Conservation (phyloP, 1,284 basidiomycete species). For the Blastosporella zonata region DNA sequence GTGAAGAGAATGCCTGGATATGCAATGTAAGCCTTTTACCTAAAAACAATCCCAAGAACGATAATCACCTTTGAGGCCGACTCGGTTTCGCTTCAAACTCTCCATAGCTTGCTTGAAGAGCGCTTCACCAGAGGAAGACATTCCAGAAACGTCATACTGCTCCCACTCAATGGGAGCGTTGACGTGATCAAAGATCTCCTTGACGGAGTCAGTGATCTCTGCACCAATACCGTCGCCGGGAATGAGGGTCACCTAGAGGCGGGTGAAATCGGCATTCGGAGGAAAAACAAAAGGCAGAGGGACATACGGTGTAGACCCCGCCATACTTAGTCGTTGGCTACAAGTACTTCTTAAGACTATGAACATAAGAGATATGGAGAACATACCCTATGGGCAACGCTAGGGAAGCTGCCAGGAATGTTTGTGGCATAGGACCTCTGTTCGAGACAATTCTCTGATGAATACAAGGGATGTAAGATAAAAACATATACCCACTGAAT, state of each 20-base stretch:
- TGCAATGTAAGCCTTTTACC: constrained; percentile 8
- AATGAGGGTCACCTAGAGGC: constrained; percentile 81
- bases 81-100: constrained; percentile 93
- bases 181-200: constrained; percentile 96
- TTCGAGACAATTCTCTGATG: constrained; percentile 5
- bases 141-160: constrained; percentile 96
- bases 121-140: constrained; percentile 91
- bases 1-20: constrained; percentile 89
- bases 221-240: constrained; percentile 96
- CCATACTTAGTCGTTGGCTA: constrained; percentile 94
- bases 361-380: background rate
- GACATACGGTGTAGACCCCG: constrained; percentile 81
- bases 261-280: constrained; percentile 21
- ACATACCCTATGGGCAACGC: constrained; percentile 67
- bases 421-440: constrained; percentile 72
- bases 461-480: constrained; percentile 6
- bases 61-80: constrained; percentile 92
- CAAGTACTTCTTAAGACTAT: constrained; percentile 5
- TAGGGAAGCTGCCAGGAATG: constrained; percentile 77
- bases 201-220: constrained; percentile 98
- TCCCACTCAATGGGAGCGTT: constrained; percentile 99
- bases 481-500: constrained; percentile 43
- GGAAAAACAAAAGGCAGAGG: constrained; percentile 19
- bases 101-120: constrained; percentile 99
- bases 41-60: background rate